Evolutionary conservation across 495 filamentous ascomycete genomes (phyloP), one percentile per base, ranked within the genome.

Genomic region (Sabuloglossum arenarium): DNA sequence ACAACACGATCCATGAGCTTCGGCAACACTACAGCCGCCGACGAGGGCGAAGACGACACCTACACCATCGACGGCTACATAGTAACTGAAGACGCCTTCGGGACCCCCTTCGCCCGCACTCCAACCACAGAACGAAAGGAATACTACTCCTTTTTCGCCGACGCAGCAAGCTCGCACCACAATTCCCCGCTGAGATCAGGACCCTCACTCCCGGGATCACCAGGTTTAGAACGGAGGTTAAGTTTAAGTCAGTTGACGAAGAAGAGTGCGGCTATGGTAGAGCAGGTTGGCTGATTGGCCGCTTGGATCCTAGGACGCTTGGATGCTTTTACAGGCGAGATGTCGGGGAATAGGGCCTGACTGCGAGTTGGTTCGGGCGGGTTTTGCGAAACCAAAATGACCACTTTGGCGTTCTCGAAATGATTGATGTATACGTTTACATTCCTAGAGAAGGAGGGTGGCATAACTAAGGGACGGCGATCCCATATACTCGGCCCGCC

Each of bases 21-120:
- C 16, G 25, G 10, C 14, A 67, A 70, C 37, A 58, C 65, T 19
- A 63, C 66, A 8, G 66, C 65, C 43, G 63, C 65, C 6, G 67
- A 67, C 2, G 65, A 66, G 24, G 58, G n/a, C 10, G 45, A 52
- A 14, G 47, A 43, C 16, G 49, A 49, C 10, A 29, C 47, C 1
- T 51, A 51, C 24, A 28, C 16, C 14, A 5, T 51, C 11, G 47
- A 51, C 21, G 47, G 47, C n/a, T 51, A 51, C 16, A 23, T 23
- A 5, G 47, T 23, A 2, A 51, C 23, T 23, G 47, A 51, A 30
- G 47, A 51, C 16, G 47, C 28, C 9, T 51, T 51, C 12, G 47
- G 28, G 47, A 51, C 47, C 6, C 47, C 47, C 9, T 11, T 51
- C 4, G 21, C 23, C 28, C 47, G 28, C 28, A 6, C 24, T 27